Base-by-base conservation (phyloP, 208 protist genomes). In the Trichomonas gallinae region DNA sequence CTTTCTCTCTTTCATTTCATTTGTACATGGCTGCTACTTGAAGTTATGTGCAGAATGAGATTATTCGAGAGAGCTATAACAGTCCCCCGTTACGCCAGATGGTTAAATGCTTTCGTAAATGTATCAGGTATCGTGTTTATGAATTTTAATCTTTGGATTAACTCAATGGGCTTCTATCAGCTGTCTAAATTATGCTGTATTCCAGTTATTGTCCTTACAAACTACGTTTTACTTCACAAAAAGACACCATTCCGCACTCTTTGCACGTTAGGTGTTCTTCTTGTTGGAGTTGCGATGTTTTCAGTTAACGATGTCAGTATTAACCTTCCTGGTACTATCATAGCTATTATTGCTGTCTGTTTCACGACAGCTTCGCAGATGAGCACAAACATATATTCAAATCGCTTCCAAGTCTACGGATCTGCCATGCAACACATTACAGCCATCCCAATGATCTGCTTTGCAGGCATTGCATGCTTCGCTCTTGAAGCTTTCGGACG, bases 141-240 rank as follows among this genome's bases (percentile, higher is more conserved):
- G 96, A 96, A 96, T 51, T 96, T 96, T 36, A 96, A 96, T 36
- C 96, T 96, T 51, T 26, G n/a, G 9, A 58, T 63, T 13, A 96
- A 96, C 45, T 96, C 96, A 38, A 48, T 96, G 0, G 96, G 96
- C 3, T 96, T 96, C 51, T 96, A 96, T 40, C 96, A 96, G 63
- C 48, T 96, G 15, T 96, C 96, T 0, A 96, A 96, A 51, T 15
- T 96, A 36, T 85, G 72, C 72, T 96, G 96, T 26, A 96, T 96
- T 15, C 96, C 96, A 38, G 49, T 85, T 51, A 63, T 88, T 4
- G 48, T 96, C 15, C 15, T 96, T 17, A 17, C 42, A 36, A 93
- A 93, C 44, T 93, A 38, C 26, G 0, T 93, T 21, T 38, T 93
- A 9, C 4, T 38, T 21, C 0, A 38, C 36, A 93, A 93, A 26